A percentile compares a stretch with the other conserved stretches of the same genome.
phyloP scores from a whole-genome alignment of 2,329 filamentous ascomycete genomes.

The Aspergillus sp. region DNA sequence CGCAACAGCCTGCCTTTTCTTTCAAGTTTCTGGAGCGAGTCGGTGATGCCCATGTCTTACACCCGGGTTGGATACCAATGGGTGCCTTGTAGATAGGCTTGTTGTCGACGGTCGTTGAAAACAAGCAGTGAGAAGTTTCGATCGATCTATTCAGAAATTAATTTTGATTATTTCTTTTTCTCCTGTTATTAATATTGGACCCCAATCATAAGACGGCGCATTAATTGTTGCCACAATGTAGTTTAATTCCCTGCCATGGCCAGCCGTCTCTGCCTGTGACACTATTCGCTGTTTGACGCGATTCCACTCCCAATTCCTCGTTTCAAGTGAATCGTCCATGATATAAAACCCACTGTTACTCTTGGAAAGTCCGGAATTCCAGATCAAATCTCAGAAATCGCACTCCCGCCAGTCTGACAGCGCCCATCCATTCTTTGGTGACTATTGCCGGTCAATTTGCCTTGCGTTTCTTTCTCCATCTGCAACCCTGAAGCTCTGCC shows the following conservation, averaged over 20 bases:
- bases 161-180: not conserved
- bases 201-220: constrained; percentile 3
- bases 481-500: not conserved
- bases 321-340: constrained; percentile 19
- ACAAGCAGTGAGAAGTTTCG: not conserved
- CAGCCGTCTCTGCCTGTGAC: constrained; percentile 10
- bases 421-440: constrained; percentile 7
- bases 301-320: constrained; percentile 13
- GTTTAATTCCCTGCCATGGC: constrained; percentile 5
- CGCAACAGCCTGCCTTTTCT: not conserved
- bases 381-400: not conserved
- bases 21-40: not conserved
- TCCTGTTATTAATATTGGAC: not conserved
- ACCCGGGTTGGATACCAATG: not conserved
- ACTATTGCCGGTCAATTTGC: constrained; percentile 7
- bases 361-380: not conserved
- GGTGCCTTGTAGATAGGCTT: constrained; percentile 11
- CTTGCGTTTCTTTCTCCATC: constrained; percentile 12
- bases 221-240: constrained; percentile 13
- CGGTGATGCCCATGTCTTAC: constrained; percentile 23
- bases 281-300: not conserved
- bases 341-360: constrained; percentile 20
- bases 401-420: not conserved
- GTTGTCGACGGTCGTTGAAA: not conserved
- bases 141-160: not conserved